These are phyloP conservation scores for Lactifluus echinatus DNA, from an alignment of 768 basidiomycete species.

Conservation along the genomic window DNA sequence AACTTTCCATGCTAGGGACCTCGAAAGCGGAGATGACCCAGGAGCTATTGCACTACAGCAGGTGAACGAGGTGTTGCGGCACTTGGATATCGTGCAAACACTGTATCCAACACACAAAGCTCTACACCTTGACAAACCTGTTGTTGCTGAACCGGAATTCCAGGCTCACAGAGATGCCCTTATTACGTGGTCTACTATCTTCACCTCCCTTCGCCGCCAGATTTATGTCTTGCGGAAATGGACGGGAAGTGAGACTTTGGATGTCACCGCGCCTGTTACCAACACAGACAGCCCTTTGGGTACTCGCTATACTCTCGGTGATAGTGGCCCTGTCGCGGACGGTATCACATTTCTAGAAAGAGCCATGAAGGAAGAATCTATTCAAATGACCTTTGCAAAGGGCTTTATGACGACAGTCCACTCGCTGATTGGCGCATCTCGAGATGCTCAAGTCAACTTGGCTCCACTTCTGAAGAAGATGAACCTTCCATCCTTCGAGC, in stretches of 20 bases:
- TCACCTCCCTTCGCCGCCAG: conserved; percentile 75
- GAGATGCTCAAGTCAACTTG: conserved; percentile 78
- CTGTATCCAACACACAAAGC: conserved; percentile 81
- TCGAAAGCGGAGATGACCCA: conserved; percentile 31
- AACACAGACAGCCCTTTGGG: conserved; percentile 47
- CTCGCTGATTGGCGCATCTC: conserved; percentile 74
- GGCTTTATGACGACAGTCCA: conserved; percentile 83
- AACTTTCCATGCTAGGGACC: conserved; percentile 55
- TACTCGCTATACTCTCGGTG: conserved; percentile 20
- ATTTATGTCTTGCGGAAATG: conserved; percentile 76
- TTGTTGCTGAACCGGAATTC: conserved; percentile 56
- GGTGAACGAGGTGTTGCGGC: conserved; percentile 57
- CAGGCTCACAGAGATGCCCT: conserved; percentile 82
- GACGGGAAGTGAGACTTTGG: conserved; percentile 89
- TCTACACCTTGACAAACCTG: conserved; percentile 68
- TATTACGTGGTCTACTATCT: conserved; percentile 87
- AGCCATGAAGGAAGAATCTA: conserved; percentile 90
- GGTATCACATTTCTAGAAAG: conserved; percentile 89
- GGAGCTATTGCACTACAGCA: conserved; percentile 44
- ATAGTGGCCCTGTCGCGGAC: conserved; percentile 43
- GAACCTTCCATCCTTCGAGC: conserved; percentile 87
- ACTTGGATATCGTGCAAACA: conserved; percentile 74
- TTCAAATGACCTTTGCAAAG: conserved; percentile 90
- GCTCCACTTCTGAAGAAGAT: conserved; percentile 70
- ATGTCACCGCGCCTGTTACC: conserved; percentile 75